Conservation (phyloP, 2,329 filamentous ascomycete species). For the Xylaria sp. region DNA sequence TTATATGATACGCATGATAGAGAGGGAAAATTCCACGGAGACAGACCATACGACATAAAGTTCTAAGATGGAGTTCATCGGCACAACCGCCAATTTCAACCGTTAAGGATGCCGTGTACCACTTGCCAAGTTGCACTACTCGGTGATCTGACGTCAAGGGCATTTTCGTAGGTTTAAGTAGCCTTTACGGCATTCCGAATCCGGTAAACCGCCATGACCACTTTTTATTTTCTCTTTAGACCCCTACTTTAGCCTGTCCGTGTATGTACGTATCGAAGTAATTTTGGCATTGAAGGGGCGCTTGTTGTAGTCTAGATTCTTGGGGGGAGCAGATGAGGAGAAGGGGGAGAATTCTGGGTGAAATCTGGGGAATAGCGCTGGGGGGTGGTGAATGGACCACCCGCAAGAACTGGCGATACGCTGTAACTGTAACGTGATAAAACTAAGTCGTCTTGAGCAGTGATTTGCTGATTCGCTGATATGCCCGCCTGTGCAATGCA, state of each 20-base stretch:
- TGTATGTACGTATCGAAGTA: too few relatives aligned
- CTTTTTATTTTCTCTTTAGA: conserved; percentile 1
- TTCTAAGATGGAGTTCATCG: too few relatives aligned
- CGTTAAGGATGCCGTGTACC: background rate
- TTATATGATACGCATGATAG: too few relatives aligned
- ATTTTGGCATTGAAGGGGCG: too few relatives aligned
- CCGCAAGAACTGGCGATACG: background rate
- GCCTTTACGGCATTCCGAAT: conserved; percentile 24
- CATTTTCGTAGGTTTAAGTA: too few relatives aligned
- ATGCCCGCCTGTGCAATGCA: background rate
- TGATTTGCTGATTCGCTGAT: background rate
- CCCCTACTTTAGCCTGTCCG: too few relatives aligned
- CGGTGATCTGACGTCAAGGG: conserved; percentile 12
- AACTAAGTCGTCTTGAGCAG: background rate
- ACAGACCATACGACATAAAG: too few relatives aligned
- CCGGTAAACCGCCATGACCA: conserved; percentile 14
- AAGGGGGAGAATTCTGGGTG: background rate
- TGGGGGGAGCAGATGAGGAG: conserved; percentile 23
- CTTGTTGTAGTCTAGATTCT: background rate
- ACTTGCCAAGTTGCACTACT: background rate
- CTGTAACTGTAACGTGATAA: background rate
- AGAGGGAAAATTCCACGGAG: too few relatives aligned
- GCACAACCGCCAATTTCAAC: background rate
- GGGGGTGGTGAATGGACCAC: background rate
- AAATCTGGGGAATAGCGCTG: background rate